Evolutionary conservation across 352 stramenopile species (phyloP).

Genomic region (Phytopythium boreale): DNA sequence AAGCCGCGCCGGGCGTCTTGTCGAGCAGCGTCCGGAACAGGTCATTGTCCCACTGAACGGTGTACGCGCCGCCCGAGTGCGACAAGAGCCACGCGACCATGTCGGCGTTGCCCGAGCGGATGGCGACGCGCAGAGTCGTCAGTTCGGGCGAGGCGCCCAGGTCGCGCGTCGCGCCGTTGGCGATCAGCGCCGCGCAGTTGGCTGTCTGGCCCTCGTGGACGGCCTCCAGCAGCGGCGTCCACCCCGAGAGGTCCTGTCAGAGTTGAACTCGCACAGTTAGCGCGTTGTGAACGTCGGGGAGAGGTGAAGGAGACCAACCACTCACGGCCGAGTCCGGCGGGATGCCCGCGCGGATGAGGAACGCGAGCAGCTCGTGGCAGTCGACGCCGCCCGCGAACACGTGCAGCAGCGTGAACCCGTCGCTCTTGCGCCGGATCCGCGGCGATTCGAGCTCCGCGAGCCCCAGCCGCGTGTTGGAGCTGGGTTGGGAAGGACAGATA

Average conservation of each 20-base stretch:
- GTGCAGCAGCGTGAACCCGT: constrained; percentile 56
- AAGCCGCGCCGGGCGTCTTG: constrained; percentile 39
- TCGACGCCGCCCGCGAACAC: constrained; percentile 52
- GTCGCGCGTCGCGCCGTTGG: constrained; percentile 36
- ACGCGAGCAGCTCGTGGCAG: constrained; percentile 44
- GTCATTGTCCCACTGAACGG: constrained; percentile 27
- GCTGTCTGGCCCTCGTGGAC: constrained; percentile 52
- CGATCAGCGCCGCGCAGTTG: constrained; percentile 44
- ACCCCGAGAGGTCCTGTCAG: constrained; percentile 36
- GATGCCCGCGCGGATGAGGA: constrained; percentile 37
- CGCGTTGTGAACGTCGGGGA: neutral
- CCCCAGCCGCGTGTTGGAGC: constrained; percentile 34
- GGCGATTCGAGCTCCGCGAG: constrained; percentile 23
- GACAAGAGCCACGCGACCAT: constrained; percentile 19
- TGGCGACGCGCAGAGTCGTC: constrained; percentile 35
- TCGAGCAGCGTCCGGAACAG: constrained; percentile 57
- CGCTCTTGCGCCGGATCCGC: constrained; percentile 29
- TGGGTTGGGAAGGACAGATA: too few species aligned
- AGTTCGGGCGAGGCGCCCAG: constrained; percentile 25
- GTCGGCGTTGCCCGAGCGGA: constrained; percentile 11
- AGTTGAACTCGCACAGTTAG: neutral
- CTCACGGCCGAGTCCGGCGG: constrained; percentile 29
- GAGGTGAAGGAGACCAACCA: neutral
- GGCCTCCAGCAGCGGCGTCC: constrained; percentile 61
- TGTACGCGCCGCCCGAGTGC: constrained; percentile 20